Conservation (phyloP, 768 basidiomycete species). For the Tulasnella sp. region DNA sequence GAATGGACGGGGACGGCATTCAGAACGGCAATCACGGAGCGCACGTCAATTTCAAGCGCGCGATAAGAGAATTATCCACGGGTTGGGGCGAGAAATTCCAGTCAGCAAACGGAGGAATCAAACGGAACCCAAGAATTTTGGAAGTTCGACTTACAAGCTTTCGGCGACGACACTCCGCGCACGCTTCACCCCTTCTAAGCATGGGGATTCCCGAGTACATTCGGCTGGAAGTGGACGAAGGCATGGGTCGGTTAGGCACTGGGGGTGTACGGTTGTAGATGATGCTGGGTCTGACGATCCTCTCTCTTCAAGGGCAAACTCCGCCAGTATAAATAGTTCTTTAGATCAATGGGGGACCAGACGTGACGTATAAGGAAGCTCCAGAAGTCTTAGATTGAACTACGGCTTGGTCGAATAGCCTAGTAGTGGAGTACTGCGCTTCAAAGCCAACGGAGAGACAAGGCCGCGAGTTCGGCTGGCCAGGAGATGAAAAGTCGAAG, state of each 20-base stretch:
- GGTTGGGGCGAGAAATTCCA: background rate
- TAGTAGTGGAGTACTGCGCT: background rate
- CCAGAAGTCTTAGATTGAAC: background rate
- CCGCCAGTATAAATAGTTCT: background rate
- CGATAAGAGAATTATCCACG: background rate
- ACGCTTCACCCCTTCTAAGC: slow-evolving; percentile 24
- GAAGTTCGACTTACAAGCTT: slow-evolving; percentile 9
- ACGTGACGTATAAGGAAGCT: background rate
- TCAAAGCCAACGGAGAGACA: slow-evolving; percentile 2
- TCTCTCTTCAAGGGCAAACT: background rate
- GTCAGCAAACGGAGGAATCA: background rate
- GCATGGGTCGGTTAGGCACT: background rate
- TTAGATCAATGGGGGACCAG: background rate
- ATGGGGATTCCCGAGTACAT: slow-evolving; percentile 15
- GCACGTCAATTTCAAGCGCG: background rate
- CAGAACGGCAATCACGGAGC: background rate
- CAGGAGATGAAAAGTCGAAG: background rate
- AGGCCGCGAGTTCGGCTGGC: background rate
- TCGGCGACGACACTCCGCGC: slow-evolving; percentile 22
- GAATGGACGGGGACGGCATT: background rate
- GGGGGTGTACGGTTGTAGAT: background rate
- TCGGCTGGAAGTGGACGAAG: background rate
- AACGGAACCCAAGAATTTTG: background rate
- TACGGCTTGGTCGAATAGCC: background rate
- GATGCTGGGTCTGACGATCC: background rate